Conservation (phyloP, 148 eudicot genomes). For the Camellia granthamiana region DNA sequence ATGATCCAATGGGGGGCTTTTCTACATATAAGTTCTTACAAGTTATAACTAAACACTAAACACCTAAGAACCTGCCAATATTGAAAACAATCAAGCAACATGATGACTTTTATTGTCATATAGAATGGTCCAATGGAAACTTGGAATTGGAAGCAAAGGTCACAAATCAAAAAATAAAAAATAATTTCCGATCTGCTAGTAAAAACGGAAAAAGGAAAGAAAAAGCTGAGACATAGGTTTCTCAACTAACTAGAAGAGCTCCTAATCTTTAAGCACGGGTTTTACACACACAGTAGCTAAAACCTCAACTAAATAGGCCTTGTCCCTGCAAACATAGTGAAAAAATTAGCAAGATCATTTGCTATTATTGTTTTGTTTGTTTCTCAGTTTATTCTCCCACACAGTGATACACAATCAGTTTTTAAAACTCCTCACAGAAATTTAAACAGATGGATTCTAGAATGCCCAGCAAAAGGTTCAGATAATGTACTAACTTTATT, state of each 20-base stretch:
- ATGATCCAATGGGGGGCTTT: no score
- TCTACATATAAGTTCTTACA: no score
- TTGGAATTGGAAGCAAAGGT: not conserved
- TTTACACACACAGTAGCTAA: not conserved
- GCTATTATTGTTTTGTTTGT: not conserved
- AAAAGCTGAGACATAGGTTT: not conserved
- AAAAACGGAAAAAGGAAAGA: not conserved
- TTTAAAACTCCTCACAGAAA: not conserved
- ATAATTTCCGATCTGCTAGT: not conserved
- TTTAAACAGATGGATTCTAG: not conserved
- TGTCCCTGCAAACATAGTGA: not conserved
- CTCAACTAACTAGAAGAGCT: not conserved
- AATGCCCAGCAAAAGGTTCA: not conserved
- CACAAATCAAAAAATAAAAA: not conserved
- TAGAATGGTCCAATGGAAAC: not conserved
- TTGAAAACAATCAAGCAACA: no score
- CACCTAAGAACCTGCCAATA: no score
- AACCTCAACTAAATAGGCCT: not conserved
- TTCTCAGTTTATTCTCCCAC: not conserved
- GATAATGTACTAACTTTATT: not conserved
- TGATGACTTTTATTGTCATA: not conserved
- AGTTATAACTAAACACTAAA: no score
- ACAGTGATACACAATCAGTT: not conserved
- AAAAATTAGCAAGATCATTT: no score
- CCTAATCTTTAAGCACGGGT: not conserved